Conservation (phyloP, 768 basidiomycete species). For the Wakefieldia striispora region DNA sequence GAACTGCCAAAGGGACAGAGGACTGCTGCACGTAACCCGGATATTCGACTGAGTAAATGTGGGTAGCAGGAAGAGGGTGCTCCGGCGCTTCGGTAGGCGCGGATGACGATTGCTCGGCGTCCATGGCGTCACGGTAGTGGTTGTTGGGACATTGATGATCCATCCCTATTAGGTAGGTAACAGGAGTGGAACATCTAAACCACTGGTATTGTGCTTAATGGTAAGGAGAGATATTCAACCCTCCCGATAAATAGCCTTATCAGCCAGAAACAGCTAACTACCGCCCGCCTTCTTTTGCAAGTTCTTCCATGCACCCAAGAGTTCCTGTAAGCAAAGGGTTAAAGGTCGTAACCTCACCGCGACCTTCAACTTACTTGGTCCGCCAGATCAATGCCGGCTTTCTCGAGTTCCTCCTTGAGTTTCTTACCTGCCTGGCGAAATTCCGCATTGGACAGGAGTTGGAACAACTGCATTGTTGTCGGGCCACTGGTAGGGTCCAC, state of each 20-base stretch:
- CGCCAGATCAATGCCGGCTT: conserved; percentile 57
- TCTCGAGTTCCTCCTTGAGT: conserved; percentile 49
- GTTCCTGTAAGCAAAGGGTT: conserved; percentile 36
- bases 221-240: too few species aligned
- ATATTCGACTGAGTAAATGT: conserved; percentile 85
- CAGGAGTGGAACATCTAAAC: too few species aligned
- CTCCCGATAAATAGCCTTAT: not conserved
- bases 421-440: conserved; percentile 48
- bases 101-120: conserved; percentile 7
- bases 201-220: too few species aligned
- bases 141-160: too few species aligned
- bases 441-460: conserved; percentile 49
- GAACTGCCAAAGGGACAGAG: conserved; percentile 61
- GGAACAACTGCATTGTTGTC: conserved; percentile 52
- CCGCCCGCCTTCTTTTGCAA: conserved; percentile 30
- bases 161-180: not conserved
- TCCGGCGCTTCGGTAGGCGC: conserved; percentile 34
- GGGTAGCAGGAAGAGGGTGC: conserved; percentile 49
- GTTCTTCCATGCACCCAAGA: conserved; percentile 40
- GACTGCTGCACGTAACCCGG: conserved; percentile 75
- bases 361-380: conserved; percentile 43
- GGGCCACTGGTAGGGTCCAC: conserved; percentile 47
- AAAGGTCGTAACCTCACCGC: not conserved
- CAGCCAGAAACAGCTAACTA: conserved; percentile 4
- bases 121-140: conserved; percentile 6